These are phyloP conservation scores for Lactarius pseudohatsudake DNA, from an alignment of 768 basidiomycete species.

Conservation along the genomic window DNA sequence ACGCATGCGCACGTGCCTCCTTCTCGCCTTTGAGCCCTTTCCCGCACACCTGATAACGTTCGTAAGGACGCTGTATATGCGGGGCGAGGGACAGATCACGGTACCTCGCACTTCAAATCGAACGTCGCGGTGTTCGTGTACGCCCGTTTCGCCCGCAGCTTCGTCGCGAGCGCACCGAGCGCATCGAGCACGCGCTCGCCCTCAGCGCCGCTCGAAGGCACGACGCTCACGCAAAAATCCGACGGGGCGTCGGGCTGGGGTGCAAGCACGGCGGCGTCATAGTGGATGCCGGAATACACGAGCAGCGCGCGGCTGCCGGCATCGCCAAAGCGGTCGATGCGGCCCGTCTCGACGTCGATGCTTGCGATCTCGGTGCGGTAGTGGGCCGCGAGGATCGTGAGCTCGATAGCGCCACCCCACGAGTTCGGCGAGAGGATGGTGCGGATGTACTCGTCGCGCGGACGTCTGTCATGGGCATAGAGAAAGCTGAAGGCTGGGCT, in stretches of 20 bases:
- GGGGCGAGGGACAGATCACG: not conserved
- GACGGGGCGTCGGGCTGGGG: constrained; percentile 71
- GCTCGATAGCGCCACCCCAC: constrained; percentile 97
- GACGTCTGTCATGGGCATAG: constrained; percentile 41
- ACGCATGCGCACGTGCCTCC: constrained; percentile 85
- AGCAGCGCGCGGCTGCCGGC: constrained; percentile 51
- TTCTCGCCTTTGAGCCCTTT: constrained; percentile 92
- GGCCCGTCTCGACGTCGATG: constrained; percentile 89
- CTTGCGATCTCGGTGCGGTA: constrained; percentile 85
- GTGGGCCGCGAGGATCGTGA: constrained; percentile 79
- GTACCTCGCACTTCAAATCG: constrained; percentile 83
- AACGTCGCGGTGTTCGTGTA: constrained; percentile 93
- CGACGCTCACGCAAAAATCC: constrained; percentile 84
- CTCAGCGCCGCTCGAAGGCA: constrained; percentile 54
- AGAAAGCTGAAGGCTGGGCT: constrained; percentile 1
- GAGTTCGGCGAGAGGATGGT: constrained; percentile 77
- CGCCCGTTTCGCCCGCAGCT: constrained; percentile 73
- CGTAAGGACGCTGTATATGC: constrained; percentile 14
- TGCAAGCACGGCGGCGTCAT: constrained; percentile 85
- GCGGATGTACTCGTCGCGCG: constrained; percentile 67
- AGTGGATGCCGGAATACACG: constrained; percentile 97
- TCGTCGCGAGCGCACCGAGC: constrained; percentile 67
- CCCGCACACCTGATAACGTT: constrained; percentile 62
- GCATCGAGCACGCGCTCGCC: constrained; percentile 60
- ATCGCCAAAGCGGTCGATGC: constrained; percentile 77